Base-by-base conservation (phyloP, 192 early-diverging fungal species). In the Endogone sp. region DNA sequence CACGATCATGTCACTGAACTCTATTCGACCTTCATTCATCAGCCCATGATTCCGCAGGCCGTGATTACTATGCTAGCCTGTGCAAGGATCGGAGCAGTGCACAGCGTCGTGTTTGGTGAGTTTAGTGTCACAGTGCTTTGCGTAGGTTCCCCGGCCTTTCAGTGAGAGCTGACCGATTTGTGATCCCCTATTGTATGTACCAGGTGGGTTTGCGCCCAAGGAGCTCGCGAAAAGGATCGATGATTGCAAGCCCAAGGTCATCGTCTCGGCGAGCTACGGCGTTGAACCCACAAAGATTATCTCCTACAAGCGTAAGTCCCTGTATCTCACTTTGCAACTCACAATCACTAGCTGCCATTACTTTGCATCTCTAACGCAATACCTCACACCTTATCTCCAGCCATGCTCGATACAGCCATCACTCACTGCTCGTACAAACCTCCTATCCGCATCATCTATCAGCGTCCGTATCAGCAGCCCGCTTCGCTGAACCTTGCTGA, bases 51-150 rank as follows among this genome's bases (percentile, higher is more conserved):
- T 6, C 88, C 89, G 11, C 88, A 96, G 67, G 89, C 92, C 9
- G 80, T 92, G 10, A 75, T 94, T 68, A 89, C 88, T 3, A 94
- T 96, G 88, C 88, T 96, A 11, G 91, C 95, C 3, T 93, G 91
- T 67, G 92, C 89, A 9, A 84, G 93, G 9, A 73, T 95, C 11
- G 95, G 93, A n/a, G 91, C 89, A 11, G 79, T 94, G 11, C 91
- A 93, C 64, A 89, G 87, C 59, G 92, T 94, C 23, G 90, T 93
- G 11, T 92, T 93, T 86, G 89, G 89, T 68, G 69, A 56, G 71
- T n/a, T n/a, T n/a, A n/a, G n/a, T n/a, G n/a, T 31, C 25, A 13
- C n/a, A 25, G 63, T 24, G 29, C 23, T 27, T 60, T 67, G n/a
- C 44, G 26, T 22, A 44, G 44, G 8, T 31, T 67, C 24, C 29